Base-by-base conservation (phyloP, 148 eudicot species). In the Diospyros kaki region DNA sequence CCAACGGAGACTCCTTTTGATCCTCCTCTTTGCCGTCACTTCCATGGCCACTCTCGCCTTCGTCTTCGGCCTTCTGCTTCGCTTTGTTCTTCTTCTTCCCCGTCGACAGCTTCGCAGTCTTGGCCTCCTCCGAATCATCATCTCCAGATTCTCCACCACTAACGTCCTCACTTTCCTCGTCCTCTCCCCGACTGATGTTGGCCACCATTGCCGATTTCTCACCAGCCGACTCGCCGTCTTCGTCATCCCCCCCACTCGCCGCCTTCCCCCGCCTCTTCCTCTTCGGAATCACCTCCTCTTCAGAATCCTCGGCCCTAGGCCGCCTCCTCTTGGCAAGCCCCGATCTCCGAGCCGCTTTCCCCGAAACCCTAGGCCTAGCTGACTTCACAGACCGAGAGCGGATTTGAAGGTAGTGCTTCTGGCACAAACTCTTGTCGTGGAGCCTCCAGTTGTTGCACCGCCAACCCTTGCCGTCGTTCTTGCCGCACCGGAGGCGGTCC, bases 381-480 rank as follows among this genome's bases (percentile, higher is more conserved):
- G 61, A 52, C 4, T 38, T 14, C 1, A 8, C 13, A 28, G 44
- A 48, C 52, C 52, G 8, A 8, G 8, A 48, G 46, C 0, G 14
- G 59, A 2, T 13, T 53, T 54, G 40, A 41, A 74, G 51, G 62
- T 18, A 56, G 11, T 77, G 80, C 38, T 71, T 18, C 52, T 77
- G 63, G 58, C 80, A 77, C 1, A 62, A 1, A 15, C 2, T 6
- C 46, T 55, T 63, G 28, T 45, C 80, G 0, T 71, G 64, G 42
- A 77, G 14, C 75, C 48, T 77, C 70, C 64, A 71, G 14, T 64
- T 17, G 1, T 6, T 53, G 75, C 80, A 77, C 12, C 71, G 62
- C 80, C 75, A 71, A 38, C 3, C 3, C 69, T 72, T 71, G 65
- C 80, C 80, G n/a, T 77, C 80, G 15, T 1, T 71, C 71, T 65